Evolutionary conservation across 208 protist genomes (phyloP).

Genomic region (Leishmania aethiopica): DNA sequence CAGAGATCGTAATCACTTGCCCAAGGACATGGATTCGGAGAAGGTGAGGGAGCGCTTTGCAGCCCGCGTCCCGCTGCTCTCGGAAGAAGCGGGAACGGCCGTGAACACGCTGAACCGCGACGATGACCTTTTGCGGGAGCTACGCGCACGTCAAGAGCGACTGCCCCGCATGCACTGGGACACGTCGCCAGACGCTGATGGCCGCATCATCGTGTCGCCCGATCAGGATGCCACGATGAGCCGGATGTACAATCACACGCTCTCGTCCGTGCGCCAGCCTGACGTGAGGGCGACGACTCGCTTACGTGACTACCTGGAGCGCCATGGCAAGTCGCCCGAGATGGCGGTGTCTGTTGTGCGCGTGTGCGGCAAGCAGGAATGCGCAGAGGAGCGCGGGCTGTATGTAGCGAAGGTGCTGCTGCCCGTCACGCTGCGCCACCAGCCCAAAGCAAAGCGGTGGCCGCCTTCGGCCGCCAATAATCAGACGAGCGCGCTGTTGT

Average conservation of each 20-base stretch:
- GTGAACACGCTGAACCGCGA: constrained; percentile 10
- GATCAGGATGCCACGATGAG: constrained; percentile 21
- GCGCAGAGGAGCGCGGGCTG: constrained; percentile 6
- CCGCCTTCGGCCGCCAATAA: not conserved
- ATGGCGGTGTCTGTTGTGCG: constrained; percentile 11
- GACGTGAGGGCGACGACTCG: constrained; percentile 54
- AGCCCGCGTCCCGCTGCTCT: not conserved
- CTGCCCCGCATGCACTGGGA: constrained; percentile 65
- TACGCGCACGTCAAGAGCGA: constrained; percentile 22
- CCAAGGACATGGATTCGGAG: not conserved
- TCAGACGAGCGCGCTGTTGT: not conserved
- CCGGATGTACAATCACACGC: constrained; percentile 80
- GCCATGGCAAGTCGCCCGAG: constrained; percentile 73
- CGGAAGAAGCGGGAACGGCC: not conserved
- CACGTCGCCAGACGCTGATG: constrained; percentile 57
- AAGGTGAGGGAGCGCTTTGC: not conserved
- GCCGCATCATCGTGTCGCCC: constrained; percentile 74
- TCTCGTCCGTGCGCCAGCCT: constrained; percentile 65
- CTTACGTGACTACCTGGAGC: constrained; percentile 86
- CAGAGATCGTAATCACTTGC: not conserved
- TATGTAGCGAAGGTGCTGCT: constrained; percentile 41
- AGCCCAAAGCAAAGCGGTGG: not conserved
- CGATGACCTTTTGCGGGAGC: constrained; percentile 21
- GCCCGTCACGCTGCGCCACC: constrained; percentile 29
- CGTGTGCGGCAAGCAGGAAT: not conserved